Conservation (phyloP, 306 rosid genomes). For the Ziziphus jujuba region DNA sequence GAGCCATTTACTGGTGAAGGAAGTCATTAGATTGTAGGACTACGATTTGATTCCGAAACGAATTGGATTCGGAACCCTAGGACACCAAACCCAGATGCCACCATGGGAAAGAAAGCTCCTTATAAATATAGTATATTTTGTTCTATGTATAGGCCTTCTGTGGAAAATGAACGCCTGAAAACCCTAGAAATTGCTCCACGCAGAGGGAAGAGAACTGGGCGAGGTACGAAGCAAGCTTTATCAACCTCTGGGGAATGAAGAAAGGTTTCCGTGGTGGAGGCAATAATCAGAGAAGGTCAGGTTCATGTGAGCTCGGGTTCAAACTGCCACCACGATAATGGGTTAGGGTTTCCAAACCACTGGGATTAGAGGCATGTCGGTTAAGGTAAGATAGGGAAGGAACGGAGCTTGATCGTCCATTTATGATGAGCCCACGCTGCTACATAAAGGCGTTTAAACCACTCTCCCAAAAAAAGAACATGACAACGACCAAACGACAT, state of each 20-base stretch:
- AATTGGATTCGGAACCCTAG: not conserved
- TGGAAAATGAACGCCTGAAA: conserved; percentile 23
- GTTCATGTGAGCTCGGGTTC: conserved; percentile 15
- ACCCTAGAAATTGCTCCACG: conserved; percentile 55
- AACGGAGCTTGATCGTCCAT: conserved; percentile 3
- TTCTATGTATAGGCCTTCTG: not conserved
- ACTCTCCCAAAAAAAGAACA: conserved; percentile 2
- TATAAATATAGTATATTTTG: not conserved
- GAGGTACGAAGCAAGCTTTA: not conserved
- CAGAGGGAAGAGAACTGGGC: not conserved
- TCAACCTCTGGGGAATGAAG: conserved; percentile 8
- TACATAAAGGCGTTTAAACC: conserved; percentile 31
- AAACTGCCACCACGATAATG: not conserved
- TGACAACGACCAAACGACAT: conserved; percentile 15
- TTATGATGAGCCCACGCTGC: conserved; percentile 35
- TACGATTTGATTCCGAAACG: not conserved
- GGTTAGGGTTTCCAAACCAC: not conserved
- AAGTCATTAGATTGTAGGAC: conserved; percentile 62
- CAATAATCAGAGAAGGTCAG: conserved; percentile 4
- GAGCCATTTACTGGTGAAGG: conserved; percentile 77
- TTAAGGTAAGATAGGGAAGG: not conserved
- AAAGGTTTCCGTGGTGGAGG: conserved; percentile 8
- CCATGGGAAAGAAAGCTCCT: not conserved
- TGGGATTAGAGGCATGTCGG: not conserved
- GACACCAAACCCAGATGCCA: not conserved